These are phyloP conservation scores for Amauroascus niger DNA, from an alignment of 2,329 filamentous ascomycete species.

Conservation along the genomic window DNA sequence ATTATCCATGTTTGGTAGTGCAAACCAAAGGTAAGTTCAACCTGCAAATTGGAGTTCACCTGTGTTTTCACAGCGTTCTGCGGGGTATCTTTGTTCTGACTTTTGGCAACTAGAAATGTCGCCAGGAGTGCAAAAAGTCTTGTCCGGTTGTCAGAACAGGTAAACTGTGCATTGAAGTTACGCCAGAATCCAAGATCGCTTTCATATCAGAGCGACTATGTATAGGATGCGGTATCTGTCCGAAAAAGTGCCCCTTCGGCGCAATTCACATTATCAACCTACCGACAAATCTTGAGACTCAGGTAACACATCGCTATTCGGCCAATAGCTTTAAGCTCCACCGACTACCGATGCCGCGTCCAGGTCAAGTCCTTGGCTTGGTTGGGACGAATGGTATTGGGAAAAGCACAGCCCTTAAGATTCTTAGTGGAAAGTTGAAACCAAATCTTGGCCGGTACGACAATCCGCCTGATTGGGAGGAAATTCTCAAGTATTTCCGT, in stretches of 20 bases:
- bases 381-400: constrained; percentile 99
- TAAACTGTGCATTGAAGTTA: constrained; percentile 95
- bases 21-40: constrained; percentile 66
- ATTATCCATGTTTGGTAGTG: constrained; percentile 47
- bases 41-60: neutral
- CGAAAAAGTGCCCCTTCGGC: constrained; percentile 97
- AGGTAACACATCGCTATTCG: constrained; percentile 96
- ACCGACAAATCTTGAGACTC: constrained; percentile 95
- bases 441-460: constrained; percentile 92
- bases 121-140: constrained; percentile 98
- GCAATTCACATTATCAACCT: constrained; percentile 99
- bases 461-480: constrained; percentile 97
- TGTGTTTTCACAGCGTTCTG: neutral
- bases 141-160: constrained; percentile 95
- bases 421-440: constrained; percentile 96
- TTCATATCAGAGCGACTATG: constrained; percentile 96
- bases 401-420: constrained; percentile 99
- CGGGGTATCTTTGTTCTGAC: neutral
- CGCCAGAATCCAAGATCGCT: constrained; percentile 78
- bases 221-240: constrained; percentile 98
- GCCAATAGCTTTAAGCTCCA: constrained; percentile 99
- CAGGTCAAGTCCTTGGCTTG: constrained; percentile 87
- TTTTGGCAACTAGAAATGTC: constrained; percentile 64
- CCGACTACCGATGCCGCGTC: constrained; percentile 86
- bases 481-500: constrained; percentile 96